A percentile compares a stretch with the other conserved stretches of the same genome.
phyloP scores from a whole-genome alignment of 371 early-diverging fungal genomes.

The Rhizopus delemar region DNA sequence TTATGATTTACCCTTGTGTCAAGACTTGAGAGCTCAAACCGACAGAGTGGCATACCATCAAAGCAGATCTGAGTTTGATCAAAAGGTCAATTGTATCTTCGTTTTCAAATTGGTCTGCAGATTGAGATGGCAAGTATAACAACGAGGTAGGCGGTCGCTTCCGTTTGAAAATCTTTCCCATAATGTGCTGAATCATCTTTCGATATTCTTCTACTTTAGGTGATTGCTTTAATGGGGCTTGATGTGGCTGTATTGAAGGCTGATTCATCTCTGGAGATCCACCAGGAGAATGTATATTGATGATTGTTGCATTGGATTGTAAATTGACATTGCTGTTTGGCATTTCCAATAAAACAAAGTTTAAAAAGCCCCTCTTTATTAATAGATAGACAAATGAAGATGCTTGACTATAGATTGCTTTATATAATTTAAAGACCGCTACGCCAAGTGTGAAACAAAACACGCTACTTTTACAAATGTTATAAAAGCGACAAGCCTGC shows the following conservation, averaged over 20 bases:
- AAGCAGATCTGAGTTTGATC: slow-evolving; percentile 44
- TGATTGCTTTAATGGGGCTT: slow-evolving; percentile 15
- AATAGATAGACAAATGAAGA: too few species aligned
- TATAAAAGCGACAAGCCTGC: too few species aligned
- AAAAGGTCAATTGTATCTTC: slow-evolving; percentile 48
- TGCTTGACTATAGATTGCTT: too few species aligned
- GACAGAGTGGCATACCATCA: slow-evolving; percentile 32
- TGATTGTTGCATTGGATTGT: slow-evolving; percentile 26
- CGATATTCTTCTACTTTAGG: slow-evolving; percentile 46
- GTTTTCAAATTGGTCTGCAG: slow-evolving; percentile 37
- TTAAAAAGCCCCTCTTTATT: too few species aligned
- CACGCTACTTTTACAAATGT: too few species aligned
- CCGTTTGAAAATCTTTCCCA: slow-evolving; percentile 41
- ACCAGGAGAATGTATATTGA: slow-evolving; percentile 26
- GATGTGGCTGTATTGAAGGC: slow-evolving; percentile 18
- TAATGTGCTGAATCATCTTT: slow-evolving; percentile 45
- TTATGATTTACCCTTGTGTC: slow-evolving; percentile 27
- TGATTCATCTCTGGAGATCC: slow-evolving; percentile 5
- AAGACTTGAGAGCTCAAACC: slow-evolving; percentile 33
- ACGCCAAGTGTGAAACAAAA: too few species aligned
- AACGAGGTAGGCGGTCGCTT: slow-evolving; percentile 42
- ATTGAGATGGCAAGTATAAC: slow-evolving; percentile 19
- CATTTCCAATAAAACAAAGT: slow-evolving; percentile 9
- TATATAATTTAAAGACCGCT: too few species aligned
- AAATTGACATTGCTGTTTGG: slow-evolving; percentile 10